phyloP scores from a whole-genome alignment of 768 basidiomycete species.

The Mycena sanguinolenta region DNA sequence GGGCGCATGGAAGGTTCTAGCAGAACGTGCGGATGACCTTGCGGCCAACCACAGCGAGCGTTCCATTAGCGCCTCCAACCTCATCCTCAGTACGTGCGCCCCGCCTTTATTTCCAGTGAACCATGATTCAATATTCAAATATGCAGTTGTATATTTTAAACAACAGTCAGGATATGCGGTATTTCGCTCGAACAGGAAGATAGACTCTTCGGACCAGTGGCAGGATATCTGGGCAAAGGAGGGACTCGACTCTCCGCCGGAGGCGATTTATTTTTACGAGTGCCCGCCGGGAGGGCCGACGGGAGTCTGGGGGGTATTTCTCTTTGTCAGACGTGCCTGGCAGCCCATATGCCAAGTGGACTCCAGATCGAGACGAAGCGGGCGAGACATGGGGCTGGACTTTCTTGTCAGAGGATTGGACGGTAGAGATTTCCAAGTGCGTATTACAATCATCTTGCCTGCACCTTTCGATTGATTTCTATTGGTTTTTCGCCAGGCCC shows the following conservation, averaged over 20 bases:
- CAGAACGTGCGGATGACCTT: background rate
- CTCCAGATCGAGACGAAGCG: slow-evolving; percentile 21
- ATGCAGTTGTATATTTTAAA: slow-evolving; percentile 31
- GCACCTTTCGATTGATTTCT: too few species aligned
- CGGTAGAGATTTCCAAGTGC: slow-evolving; percentile 33
- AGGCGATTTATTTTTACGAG: slow-evolving; percentile 28
- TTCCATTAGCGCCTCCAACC: slow-evolving; percentile 6
- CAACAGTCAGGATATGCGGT: slow-evolving; percentile 27
- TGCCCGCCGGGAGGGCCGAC: slow-evolving; percentile 25
- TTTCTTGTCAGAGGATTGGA: slow-evolving; percentile 30
- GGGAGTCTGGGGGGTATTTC: slow-evolving; percentile 32
- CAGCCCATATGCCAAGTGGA: slow-evolving; percentile 22
- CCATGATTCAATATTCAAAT: background rate
- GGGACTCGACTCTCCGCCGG: slow-evolving; percentile 15
- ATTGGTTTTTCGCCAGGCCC: slow-evolving; percentile 8
- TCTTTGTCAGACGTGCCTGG: slow-evolving; percentile 23
- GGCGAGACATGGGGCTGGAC: slow-evolving; percentile 29
- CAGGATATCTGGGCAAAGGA: slow-evolving; percentile 24
- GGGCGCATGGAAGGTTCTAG: slow-evolving; percentile 21
- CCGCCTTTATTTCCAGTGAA: background rate
- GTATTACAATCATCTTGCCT: background rate
- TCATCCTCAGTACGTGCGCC: slow-evolving; percentile 26
- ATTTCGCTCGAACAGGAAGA: slow-evolving; percentile 24
- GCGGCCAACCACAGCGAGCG: slow-evolving; percentile 17
- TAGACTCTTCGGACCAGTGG: slow-evolving; percentile 14